Evolutionary conservation across 345 rosid genomes (phyloP), one percentile per base, ranked within the genome.

Genomic region (Lepidium didymum): DNA sequence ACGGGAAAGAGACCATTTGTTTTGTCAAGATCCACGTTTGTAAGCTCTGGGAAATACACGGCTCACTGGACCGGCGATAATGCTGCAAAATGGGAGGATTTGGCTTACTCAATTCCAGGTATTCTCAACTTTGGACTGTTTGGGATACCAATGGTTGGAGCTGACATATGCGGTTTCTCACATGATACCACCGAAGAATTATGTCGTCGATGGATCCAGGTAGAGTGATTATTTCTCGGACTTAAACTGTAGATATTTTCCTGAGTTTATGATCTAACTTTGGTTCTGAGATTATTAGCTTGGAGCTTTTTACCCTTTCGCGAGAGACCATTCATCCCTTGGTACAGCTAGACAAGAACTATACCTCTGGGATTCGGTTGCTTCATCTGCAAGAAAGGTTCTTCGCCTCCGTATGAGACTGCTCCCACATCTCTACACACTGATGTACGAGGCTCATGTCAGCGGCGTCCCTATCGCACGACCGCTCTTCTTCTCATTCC

Each of bases 31-130:
- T 90, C 96, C 18, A 90, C 91, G 12, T 90, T 85, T 61, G 81
- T 84, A 13, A 81, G 91, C 77, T 87, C 91, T 1, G 96, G 96
- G 21, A 85, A 76, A 70, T 88, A 87, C 74, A 57, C 93, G 0
- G 93, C 96, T 12, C 96, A 90, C 42, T 87, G 93, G 93, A 90
- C 96, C 0, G 96, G 96, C 0, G 93, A 90, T 67, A 81, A 84
- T 59, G 82, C 82, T 14, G 89, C 96, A 5, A 77, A 67, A 1
- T 90, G 91, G 91, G 79, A 85, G 34, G 89, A 90, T 59, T 63
- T 87, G 63, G 91, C 87, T 0, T 81, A 84, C 69, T 38, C 86
- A 0, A 80, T 89, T 60, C 93, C 91, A 0, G 78, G 86, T 8
- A 80, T 85, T 52, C 62, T 89, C 59, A 89, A 84, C 69, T 87